phyloP scores from a whole-genome alignment of 1,284 basidiomycete species.

The Apiotrichum domesticum region DNA sequence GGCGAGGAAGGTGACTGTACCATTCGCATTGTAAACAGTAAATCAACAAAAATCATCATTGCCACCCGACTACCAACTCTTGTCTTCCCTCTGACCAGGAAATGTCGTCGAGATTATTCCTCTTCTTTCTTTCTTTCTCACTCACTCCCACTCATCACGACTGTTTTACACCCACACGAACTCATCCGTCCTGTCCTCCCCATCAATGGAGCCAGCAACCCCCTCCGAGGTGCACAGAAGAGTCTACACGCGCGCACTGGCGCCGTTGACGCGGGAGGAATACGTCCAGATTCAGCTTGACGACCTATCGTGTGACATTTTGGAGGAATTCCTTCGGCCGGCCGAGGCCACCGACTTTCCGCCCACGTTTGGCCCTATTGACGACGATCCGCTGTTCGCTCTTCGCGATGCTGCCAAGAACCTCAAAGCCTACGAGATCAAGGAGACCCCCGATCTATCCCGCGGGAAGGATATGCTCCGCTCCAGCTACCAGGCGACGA shows the following conservation, averaged over 20 bases:
- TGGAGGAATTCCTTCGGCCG: background rate
- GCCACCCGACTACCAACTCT: too few relatives aligned
- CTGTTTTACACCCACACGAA: background rate
- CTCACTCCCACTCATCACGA: background rate
- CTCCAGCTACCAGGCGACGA: background rate
- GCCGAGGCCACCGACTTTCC: conserved; percentile 4
- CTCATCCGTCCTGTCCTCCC: background rate
- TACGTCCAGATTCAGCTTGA: background rate
- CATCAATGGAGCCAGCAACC: background rate
- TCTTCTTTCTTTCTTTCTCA: background rate
- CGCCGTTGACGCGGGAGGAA: background rate
- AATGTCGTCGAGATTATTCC: background rate
- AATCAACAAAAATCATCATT: too few relatives aligned
- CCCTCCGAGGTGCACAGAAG: conserved; percentile 1
- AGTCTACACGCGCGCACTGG: conserved; percentile 1
- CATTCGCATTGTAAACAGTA: too few relatives aligned
- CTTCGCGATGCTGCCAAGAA: background rate
- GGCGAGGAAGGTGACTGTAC: too few relatives aligned
- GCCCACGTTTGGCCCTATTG: conserved; percentile 6
- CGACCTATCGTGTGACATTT: background rate
- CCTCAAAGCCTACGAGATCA: background rate
- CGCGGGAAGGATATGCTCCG: background rate
- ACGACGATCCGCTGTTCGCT: conserved; percentile 6
- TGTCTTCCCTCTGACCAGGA: too few relatives aligned
- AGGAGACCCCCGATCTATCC: background rate